Percentiles rank a stretch among this genome's conserved stretches.
Evolutionary conservation across 2,329 filamentous ascomycete species (phyloP).

Genomic region (Kalmusia sp.): DNA sequence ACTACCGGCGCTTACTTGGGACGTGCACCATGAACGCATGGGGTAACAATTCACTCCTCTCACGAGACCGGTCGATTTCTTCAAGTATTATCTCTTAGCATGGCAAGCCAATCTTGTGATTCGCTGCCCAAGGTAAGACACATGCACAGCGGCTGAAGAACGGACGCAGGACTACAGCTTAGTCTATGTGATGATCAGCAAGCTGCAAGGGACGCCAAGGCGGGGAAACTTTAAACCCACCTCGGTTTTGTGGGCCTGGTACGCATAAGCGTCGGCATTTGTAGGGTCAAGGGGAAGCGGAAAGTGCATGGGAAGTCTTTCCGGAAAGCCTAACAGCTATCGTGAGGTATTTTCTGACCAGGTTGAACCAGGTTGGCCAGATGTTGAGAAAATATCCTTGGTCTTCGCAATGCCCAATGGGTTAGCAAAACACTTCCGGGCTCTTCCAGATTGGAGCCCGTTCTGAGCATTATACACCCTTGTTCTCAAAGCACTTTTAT

Average conservation of each 20-base stretch:
- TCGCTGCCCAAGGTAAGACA: neutral
- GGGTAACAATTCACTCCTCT: neutral
- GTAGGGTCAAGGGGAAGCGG: neutral
- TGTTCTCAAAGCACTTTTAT: too few relatives aligned
- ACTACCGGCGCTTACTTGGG: neutral
- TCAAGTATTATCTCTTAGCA: neutral
- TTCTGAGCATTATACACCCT: too few relatives aligned
- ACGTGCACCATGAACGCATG: neutral
- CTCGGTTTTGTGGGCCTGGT: neutral
- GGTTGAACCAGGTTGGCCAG: too few relatives aligned
- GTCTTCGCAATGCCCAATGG: too few relatives aligned
- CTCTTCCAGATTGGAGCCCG: too few relatives aligned
- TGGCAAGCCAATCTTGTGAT: neutral
- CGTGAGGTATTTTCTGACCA: neutral
- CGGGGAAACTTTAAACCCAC: neutral
- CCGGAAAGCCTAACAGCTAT: neutral
- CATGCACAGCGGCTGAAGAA: neutral
- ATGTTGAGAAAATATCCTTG: too few relatives aligned
- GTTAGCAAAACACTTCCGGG: too few relatives aligned
- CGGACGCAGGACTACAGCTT: neutral
- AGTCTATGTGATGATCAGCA: conserved; percentile 2
- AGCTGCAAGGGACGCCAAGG: neutral
- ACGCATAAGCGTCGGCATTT: conserved; percentile 1
- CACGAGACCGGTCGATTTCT: neutral
- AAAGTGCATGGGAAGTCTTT: neutral